phyloP scores from a whole-genome alignment of 305 asterid species.

The Solanum aculeatissimum region DNA sequence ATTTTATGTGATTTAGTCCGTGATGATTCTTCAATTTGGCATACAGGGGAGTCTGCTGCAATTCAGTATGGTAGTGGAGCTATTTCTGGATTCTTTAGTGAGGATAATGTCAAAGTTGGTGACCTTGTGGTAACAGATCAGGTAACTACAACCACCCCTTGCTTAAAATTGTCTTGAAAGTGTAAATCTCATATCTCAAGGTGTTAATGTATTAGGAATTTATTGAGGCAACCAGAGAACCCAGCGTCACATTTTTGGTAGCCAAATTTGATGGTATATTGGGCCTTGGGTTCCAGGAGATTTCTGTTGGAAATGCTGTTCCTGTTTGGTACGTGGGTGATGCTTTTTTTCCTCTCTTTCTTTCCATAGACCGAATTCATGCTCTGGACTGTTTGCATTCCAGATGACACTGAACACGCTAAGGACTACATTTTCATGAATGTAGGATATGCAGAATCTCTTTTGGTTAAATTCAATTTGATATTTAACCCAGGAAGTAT shows the following conservation, averaged over 20 bases:
- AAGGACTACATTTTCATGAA: background rate
- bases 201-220: slow-evolving; percentile 38
- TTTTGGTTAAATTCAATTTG: background rate
- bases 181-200: background rate
- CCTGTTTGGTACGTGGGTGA: slow-evolving; percentile 68
- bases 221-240: slow-evolving; percentile 89
- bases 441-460: background rate
- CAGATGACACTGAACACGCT: background rate
- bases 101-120: slow-evolving; percentile 74
- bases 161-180: background rate
- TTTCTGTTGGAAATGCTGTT: slow-evolving; percentile 77
- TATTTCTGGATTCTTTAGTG: slow-evolving; percentile 84
- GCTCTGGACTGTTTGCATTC: background rate
- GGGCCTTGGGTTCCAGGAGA: slow-evolving; percentile 93
- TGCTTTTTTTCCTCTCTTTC: background rate
- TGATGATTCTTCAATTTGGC: background rate
- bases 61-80: slow-evolving; percentile 91
- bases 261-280: slow-evolving; percentile 91
- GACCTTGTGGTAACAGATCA: slow-evolving; percentile 66
- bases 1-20: background rate
- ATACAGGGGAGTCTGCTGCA: slow-evolving; percentile 73
- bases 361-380: background rate
- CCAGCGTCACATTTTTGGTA: slow-evolving; percentile 72
- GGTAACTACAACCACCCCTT: slow-evolving; percentile 19
- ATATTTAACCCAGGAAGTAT: background rate